A percentile compares a stretch with the other conserved stretches of the same genome.
These are phyloP conservation scores for Tephrocybe sp. DNA, from an alignment of 768 basidiomycete genomes.

Conservation along the genomic window DNA sequence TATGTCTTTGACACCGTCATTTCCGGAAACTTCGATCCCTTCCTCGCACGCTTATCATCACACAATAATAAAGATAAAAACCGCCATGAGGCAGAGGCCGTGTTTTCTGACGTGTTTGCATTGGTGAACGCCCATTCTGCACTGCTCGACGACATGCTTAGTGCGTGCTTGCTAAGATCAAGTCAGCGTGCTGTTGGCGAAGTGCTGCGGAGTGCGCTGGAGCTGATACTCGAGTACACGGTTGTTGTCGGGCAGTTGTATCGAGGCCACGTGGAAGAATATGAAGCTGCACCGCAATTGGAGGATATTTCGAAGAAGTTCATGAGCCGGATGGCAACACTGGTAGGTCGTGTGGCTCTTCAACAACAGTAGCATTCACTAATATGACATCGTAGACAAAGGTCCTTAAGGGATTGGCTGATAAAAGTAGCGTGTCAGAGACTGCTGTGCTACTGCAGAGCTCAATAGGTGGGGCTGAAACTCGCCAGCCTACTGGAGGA, in stretches of 20 bases:
- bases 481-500: constrained; percentile 43
- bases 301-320: constrained; percentile 56
- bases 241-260: constrained; percentile 61
- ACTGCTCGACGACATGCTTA: constrained; percentile 72
- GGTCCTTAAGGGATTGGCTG: constrained; percentile 52
- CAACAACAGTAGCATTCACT: constrained; percentile 3
- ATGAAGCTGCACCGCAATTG: constrained; percentile 56
- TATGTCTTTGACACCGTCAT: constrained; percentile 86
- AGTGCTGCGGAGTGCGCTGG: constrained; percentile 58
- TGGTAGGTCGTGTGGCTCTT: constrained; percentile 42
- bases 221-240: constrained; percentile 65
- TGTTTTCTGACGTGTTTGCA: constrained; percentile 74
- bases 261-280: constrained; percentile 54
- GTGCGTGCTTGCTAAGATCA: constrained; percentile 69
- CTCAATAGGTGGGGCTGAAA: constrained; percentile 25
- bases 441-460: constrained; percentile 21
- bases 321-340: constrained; percentile 46
- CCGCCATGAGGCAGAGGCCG: constrained; percentile 1
- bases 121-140: constrained; percentile 65
- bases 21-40: constrained; percentile 69
- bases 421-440: constrained; percentile 39
- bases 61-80: constrained; percentile 11
- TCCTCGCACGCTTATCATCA: constrained; percentile 44
- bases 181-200: constrained; percentile 66
- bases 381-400: constrained; percentile 40